These are phyloP conservation scores for Leishmania mexicana DNA, from an alignment of 208 protist genomes.

Conservation along the genomic window DNA sequence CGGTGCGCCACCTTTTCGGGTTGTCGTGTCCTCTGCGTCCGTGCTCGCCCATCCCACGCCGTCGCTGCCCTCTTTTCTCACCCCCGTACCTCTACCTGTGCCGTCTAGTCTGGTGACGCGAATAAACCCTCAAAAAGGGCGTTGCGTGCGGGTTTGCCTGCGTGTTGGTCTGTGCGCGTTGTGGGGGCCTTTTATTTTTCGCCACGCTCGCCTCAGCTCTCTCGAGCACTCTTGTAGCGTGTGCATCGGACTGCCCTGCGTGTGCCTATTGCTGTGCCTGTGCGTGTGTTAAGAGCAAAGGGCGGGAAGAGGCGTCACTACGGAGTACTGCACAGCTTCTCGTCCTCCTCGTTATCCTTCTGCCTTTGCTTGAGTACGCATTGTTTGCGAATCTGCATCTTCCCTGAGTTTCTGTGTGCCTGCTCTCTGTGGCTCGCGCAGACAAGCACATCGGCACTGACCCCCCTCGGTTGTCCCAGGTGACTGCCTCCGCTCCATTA, in stretches of 20 bases:
- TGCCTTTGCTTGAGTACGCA: no score
- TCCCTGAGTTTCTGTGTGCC: neutral
- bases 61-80: neutral
- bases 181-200: neutral
- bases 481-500: neutral
- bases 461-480: neutral
- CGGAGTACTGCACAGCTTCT: neutral
- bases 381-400: neutral
- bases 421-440: neutral
- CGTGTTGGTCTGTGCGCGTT: neutral
- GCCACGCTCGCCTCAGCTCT: neutral
- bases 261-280: neutral
- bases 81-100: neutral
- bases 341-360: neutral
- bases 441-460: neutral
- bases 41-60: neutral
- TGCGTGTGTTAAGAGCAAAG: neutral
- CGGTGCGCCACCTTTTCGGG: neutral
- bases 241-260: neutral
- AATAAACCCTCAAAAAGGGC: no score
- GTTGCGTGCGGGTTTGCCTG: neutral
- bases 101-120: no score
- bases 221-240: neutral
- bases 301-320: neutral
- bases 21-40: neutral